Base-by-base conservation (phyloP, 208 protist genomes). In the Trypanosoma conorhini region DNA sequence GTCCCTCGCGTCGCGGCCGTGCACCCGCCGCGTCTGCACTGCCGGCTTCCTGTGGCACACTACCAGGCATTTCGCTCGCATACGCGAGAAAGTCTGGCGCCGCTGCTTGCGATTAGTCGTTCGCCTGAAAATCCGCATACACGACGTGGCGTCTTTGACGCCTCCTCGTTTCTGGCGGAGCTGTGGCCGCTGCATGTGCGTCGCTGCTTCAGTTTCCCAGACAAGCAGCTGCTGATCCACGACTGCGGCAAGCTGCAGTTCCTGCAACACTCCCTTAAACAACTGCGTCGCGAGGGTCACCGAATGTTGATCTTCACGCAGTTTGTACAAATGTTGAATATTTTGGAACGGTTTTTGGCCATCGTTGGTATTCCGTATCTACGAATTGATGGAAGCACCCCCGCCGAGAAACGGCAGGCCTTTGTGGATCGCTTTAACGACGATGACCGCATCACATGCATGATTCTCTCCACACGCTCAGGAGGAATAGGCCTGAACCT, bases 401-500 rank as follows among this genome's bases (percentile, higher is more conserved):
- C 82, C 54, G 77, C 91, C 0, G 96, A 98, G 70, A 52, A 86
- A 63, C 87, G 98, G 15, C 97, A 98, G 77, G 61, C 77, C 30
- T 71, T 96, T 42, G 97, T 99, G 35, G 97, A 99, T 42, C 72
- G 85, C 57, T 99, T 98, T 80, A 99, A 98, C 80, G 72, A 72
- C 19, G 93, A 99, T 80, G 30, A 67, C 10, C 80, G 85, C n/a
- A 81, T 99, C 55, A 99, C 98, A 74, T 88, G 93, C 65, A 99
- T 99, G 84, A 96, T 99, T 42, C 81, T 99, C 1, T 98, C 96
- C 1, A 99, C 98, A 38, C 86, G 98, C 33, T 95, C 94, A 10
- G 98, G 98, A 62, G 98, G 98, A 48, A 80, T 99, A 26, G 99
- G 99, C 19, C 81, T 99, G n/a, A 99, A 99, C 77, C 79, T 99